A percentile compares a stretch with the other conserved stretches of the same genome.
Conservation (phyloP, 2,329 filamentous ascomycete genomes). For the Phaeosphaeria sp. region DNA sequence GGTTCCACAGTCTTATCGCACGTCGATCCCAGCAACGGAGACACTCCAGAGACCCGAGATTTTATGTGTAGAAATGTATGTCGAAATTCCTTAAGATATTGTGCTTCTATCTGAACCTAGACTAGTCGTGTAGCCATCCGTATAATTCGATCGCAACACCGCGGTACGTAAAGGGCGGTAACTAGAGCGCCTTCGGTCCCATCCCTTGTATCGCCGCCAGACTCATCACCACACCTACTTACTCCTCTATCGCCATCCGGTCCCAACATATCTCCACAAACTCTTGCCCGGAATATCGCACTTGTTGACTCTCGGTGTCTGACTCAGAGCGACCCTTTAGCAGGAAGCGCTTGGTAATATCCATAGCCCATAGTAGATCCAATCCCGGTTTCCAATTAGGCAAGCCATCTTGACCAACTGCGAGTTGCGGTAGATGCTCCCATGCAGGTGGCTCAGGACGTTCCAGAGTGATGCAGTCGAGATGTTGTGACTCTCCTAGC, state of each 20-base stretch:
- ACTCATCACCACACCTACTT: not conserved
- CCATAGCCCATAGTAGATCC: not conserved
- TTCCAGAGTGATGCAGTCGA: not conserved
- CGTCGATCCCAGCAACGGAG: no score
- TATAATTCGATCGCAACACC: no score
- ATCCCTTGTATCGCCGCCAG: not conserved
- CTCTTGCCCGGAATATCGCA: not conserved
- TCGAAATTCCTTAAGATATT: no score
- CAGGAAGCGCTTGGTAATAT: not conserved
- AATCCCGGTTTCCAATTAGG: not conserved
- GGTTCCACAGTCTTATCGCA: no score
- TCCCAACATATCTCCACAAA: not conserved
- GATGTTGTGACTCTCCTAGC: not conserved
- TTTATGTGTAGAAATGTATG: no score
- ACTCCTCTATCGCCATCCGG: not conserved
- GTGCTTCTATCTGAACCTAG: no score
- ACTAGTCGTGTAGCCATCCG: no score
- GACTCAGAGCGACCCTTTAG: not conserved
- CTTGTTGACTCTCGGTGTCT: not conserved
- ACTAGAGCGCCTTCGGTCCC: not conserved
- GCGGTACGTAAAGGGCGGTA: not conserved
- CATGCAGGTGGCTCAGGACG: not conserved
- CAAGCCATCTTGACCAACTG: not conserved
- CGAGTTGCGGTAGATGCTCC: not conserved
- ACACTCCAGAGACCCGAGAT: no score